Conservation (phyloP, 192 early-diverging fungal genomes). For the Coemansia reversa region DNA sequence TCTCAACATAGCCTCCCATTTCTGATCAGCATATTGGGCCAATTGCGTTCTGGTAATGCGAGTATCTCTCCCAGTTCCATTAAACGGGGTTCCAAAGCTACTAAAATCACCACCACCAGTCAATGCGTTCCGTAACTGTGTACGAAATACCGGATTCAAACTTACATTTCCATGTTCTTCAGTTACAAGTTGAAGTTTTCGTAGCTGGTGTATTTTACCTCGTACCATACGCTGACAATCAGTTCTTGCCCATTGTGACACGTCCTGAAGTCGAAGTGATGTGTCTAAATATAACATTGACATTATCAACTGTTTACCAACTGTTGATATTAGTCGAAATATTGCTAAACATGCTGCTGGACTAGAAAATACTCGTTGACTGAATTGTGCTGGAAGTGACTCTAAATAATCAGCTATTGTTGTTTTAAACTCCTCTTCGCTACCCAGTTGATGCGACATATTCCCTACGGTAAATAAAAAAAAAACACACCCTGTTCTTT, state of each 20-base stretch:
- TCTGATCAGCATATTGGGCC: constrained; percentile 74
- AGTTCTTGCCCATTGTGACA: constrained; percentile 61
- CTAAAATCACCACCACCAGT: constrained; percentile 79
- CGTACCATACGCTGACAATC: constrained; percentile 56
- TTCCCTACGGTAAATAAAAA: neutral
- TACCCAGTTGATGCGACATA: constrained; percentile 21
- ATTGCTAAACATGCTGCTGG: constrained; percentile 93
- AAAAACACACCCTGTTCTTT: too few relatives aligned
- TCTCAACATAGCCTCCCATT: constrained; percentile 92
- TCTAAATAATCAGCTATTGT: constrained; percentile 80
- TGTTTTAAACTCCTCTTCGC: constrained; percentile 63
- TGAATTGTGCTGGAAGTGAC: constrained; percentile 71
- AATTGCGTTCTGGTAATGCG: constrained; percentile 69
- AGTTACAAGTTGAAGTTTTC: constrained; percentile 70
- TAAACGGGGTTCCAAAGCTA: constrained; percentile 79
- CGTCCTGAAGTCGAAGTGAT: constrained; percentile 61
- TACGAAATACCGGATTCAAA: constrained; percentile 68
- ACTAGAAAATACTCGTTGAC: constrained; percentile 77
- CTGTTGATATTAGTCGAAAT: constrained; percentile 81
- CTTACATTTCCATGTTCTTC: constrained; percentile 53
- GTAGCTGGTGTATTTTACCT: constrained; percentile 67
- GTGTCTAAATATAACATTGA: constrained; percentile 75
- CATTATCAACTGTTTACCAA: constrained; percentile 88
- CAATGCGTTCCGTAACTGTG: constrained; percentile 68
- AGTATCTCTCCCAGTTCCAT: constrained; percentile 60